Conservation (phyloP, 2,329 filamentous ascomycete species). For the Aspergillus sp. region DNA sequence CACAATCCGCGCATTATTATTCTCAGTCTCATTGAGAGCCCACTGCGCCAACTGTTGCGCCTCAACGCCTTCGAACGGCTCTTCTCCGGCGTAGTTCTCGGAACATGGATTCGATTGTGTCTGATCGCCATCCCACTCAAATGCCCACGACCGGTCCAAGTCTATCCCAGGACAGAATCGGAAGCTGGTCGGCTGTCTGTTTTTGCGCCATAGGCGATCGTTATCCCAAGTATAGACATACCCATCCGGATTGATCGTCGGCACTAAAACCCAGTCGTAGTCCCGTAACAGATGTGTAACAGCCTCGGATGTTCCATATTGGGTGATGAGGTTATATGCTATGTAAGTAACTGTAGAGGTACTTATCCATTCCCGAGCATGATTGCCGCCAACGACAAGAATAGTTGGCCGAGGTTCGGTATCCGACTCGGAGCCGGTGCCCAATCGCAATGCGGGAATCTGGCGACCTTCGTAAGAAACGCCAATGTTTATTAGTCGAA, state of each 20-base stretch:
- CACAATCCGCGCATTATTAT: slow-evolving; percentile 73
- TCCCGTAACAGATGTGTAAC: slow-evolving; percentile 77
- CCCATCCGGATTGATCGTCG: slow-evolving; percentile 88
- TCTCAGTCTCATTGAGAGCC: slow-evolving; percentile 74
- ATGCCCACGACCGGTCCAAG: slow-evolving; percentile 82
- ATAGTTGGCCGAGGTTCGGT: slow-evolving; percentile 67
- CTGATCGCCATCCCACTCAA: slow-evolving; percentile 72
- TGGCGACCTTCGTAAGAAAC: slow-evolving; percentile 83
- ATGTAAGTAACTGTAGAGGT: slow-evolving; percentile 88
- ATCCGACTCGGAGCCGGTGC: slow-evolving; percentile 53
- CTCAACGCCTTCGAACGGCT: slow-evolving; percentile 81
- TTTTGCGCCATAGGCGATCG: slow-evolving; percentile 94
- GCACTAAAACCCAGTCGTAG: slow-evolving; percentile 86
- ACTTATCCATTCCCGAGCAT: slow-evolving; percentile 95
- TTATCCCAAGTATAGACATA: slow-evolving; percentile 91
- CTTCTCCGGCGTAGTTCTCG: slow-evolving; percentile 81
- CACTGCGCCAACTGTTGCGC: slow-evolving; percentile 73
- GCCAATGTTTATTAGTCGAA: slow-evolving; percentile 74
- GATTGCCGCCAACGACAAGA: slow-evolving; percentile 79
- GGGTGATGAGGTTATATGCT: slow-evolving; percentile 82
- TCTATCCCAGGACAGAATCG: slow-evolving; percentile 86
- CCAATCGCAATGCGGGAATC: slow-evolving; percentile 78
- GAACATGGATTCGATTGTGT: slow-evolving; percentile 79
- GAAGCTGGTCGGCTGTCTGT: slow-evolving; percentile 74
- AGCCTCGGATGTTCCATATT: slow-evolving; percentile 68